Evolutionary conservation across 2,329 filamentous ascomycete species (phyloP).

Genomic region (Zasmidium cellare): DNA sequence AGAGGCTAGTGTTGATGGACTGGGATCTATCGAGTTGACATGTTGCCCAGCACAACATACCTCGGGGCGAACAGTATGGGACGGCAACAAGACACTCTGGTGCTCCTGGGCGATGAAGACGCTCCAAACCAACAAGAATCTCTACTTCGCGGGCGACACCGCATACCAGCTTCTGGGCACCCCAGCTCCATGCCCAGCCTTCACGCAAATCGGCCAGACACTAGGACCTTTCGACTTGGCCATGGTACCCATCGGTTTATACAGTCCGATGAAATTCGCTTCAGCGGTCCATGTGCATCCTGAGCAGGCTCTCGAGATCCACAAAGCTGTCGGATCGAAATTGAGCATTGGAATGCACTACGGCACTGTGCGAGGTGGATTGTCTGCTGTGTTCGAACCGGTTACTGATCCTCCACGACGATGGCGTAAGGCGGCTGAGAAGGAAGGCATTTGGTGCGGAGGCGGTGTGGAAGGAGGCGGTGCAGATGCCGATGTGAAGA

Average conservation of each 20-base stretch:
- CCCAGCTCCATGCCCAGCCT: slow-evolving; percentile 48
- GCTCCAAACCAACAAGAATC: slow-evolving; percentile 30
- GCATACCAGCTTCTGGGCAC: slow-evolving; percentile 45
- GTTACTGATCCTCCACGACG: slow-evolving; percentile 49
- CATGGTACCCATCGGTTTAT: slow-evolving; percentile 51
- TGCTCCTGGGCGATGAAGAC: slow-evolving; percentile 48
- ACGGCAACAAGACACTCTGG: slow-evolving; percentile 47
- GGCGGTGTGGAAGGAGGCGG: slow-evolving; percentile 33
- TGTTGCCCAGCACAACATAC: slow-evolving; percentile 52
- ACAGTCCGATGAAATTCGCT: slow-evolving; percentile 46
- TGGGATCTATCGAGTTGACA: slow-evolving; percentile 43
- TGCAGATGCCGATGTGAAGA: slow-evolving; percentile 35
- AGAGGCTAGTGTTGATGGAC: slow-evolving; percentile 33
- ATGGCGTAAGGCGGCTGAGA: slow-evolving; percentile 47
- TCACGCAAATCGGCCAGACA: slow-evolving; percentile 47
- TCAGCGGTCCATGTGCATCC: slow-evolving; percentile 49
- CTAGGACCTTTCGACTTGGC: slow-evolving; percentile 53
- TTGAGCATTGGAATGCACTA: slow-evolving; percentile 55
- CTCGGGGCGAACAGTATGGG: slow-evolving; percentile 44
- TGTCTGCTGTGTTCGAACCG: slow-evolving; percentile 50
- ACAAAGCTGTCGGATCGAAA: slow-evolving; percentile 48
- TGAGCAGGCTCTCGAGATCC: slow-evolving; percentile 50
- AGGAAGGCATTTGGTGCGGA: slow-evolving; percentile 37
- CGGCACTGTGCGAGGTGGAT: slow-evolving; percentile 48
- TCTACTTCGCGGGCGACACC: slow-evolving; percentile 54